A percentile compares a stretch with the other conserved stretches of the same genome.
Evolutionary conservation across 2,329 filamentous ascomycete genomes (phyloP).

Genomic region (Exophiala dermatitidis): DNA sequence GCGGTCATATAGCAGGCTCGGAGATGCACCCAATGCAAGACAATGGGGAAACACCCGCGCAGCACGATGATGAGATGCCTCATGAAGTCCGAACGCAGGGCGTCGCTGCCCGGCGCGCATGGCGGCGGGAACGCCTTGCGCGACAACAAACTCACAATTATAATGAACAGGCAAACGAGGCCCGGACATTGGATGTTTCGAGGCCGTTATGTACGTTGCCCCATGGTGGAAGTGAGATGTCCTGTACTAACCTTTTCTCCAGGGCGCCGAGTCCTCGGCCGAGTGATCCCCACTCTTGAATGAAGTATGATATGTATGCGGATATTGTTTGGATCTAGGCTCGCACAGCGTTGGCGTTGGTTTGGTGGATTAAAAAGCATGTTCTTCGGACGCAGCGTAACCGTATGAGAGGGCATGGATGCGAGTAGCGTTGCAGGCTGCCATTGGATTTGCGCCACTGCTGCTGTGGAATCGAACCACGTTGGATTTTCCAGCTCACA

Average conservation of each 20-base stretch:
- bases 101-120: slow-evolving; percentile 23
- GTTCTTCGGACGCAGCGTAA: not conserved
- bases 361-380: not conserved
- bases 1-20: slow-evolving; percentile 1
- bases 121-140: slow-evolving; percentile 22
- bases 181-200: slow-evolving; percentile 13
- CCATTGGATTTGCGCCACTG: too few relatives aligned
- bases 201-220: slow-evolving; percentile 21
- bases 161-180: slow-evolving; percentile 19
- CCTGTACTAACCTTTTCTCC: slow-evolving; percentile 1
- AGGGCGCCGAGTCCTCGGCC: slow-evolving; percentile 21
- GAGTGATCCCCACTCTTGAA: slow-evolving; percentile 17
- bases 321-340: not conserved
- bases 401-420: too few relatives aligned
- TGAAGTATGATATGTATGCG: not conserved
- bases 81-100: slow-evolving; percentile 23
- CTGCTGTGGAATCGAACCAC: too few relatives aligned
- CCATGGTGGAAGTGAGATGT: not conserved
- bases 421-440: too few relatives aligned
- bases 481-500: too few relatives aligned
- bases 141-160: slow-evolving; percentile 21
- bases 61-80: slow-evolving; percentile 18
- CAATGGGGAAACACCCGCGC: not conserved
- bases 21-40: slow-evolving; percentile 3
- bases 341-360: slow-evolving; percentile 19